These are phyloP conservation scores for Termitomyces sp. DNA, from an alignment of 768 basidiomycete species.

Conservation along the genomic window DNA sequence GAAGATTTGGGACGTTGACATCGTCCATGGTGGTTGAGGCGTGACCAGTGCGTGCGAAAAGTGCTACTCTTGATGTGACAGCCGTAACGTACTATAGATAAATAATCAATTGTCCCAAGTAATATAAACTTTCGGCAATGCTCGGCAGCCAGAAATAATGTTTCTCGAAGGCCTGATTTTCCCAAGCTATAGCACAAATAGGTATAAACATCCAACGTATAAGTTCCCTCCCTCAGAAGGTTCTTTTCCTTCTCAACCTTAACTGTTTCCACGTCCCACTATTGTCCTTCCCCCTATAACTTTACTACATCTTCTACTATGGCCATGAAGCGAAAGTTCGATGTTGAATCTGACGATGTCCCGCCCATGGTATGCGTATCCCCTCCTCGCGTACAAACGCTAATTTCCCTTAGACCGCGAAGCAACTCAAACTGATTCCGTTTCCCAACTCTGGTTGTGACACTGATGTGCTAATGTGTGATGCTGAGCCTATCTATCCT, in stretches of 20 bases:
- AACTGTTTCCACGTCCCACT: conserved; percentile 11
- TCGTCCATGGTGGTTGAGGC: conserved; percentile 17
- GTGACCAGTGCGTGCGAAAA: neutral
- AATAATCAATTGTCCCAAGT: neutral
- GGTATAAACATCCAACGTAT: conserved; percentile 20
- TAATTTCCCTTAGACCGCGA: conserved; percentile 37
- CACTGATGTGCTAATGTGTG: conserved; percentile 68
- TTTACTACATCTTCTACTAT: conserved; percentile 28
- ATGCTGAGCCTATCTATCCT: conserved; percentile 51
- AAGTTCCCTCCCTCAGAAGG: conserved; percentile 18
- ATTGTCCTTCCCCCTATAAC: conserved; percentile 7
- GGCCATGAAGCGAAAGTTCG: conserved; percentile 75
- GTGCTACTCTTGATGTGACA: neutral
- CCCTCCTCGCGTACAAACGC: conserved; percentile 16
- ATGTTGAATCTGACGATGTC: conserved; percentile 49
- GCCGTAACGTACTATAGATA: neutral
- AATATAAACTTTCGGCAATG: neutral
- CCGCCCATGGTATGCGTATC: conserved; percentile 37
- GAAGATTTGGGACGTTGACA: conserved; percentile 36
- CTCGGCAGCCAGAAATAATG: conserved; percentile 1
- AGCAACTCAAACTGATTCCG: conserved; percentile 70
- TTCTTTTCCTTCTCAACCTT: conserved; percentile 11
- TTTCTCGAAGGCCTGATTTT: conserved; percentile 1
- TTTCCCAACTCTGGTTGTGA: conserved; percentile 65
- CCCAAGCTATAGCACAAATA: conserved; percentile 13